Conservation (phyloP, 495 filamentous ascomycete species). For the Penicillium odoratum region DNA sequence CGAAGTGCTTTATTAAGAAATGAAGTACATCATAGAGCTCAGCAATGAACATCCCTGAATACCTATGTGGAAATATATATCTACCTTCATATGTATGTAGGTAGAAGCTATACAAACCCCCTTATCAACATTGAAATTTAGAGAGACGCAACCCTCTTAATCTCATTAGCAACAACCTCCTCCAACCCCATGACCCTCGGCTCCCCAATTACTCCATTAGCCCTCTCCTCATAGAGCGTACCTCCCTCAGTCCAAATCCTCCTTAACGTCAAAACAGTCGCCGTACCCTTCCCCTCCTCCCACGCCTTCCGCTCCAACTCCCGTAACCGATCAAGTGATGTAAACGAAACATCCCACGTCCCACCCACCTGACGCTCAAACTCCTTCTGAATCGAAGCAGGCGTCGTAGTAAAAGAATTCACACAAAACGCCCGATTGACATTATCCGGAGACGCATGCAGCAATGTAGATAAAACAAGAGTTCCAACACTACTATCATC, state of each 20-base stretch:
- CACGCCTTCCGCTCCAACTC: constrained; percentile 56
- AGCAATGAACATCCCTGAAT: neutral
- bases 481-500: constrained; percentile 56
- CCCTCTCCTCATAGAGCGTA: constrained; percentile 65
- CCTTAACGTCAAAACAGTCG: constrained; percentile 58
- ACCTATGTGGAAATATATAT: neutral
- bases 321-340: constrained; percentile 49
- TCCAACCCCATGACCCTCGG: constrained; percentile 51
- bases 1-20: neutral
- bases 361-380: constrained; percentile 64
- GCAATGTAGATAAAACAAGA: constrained; percentile 60
- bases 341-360: constrained; percentile 51
- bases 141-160: constrained; percentile 21
- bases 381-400: constrained; percentile 59
- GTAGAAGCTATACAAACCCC: neutral
- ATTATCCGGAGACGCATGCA: constrained; percentile 48
- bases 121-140: constrained; percentile 4
- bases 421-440: constrained; percentile 60
- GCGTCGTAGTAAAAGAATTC: constrained; percentile 69
- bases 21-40: neutral
- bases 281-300: constrained; percentile 51
- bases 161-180: constrained; percentile 33
- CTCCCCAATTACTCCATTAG: constrained; percentile 57
- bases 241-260: constrained; percentile 73
- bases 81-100: neutral